Percentiles rank a stretch among this genome's conserved stretches.
Evolutionary conservation across 2,329 filamentous ascomycete genomes (phyloP).

Genomic region (Arthrobotrys pseudoclavata): DNA sequence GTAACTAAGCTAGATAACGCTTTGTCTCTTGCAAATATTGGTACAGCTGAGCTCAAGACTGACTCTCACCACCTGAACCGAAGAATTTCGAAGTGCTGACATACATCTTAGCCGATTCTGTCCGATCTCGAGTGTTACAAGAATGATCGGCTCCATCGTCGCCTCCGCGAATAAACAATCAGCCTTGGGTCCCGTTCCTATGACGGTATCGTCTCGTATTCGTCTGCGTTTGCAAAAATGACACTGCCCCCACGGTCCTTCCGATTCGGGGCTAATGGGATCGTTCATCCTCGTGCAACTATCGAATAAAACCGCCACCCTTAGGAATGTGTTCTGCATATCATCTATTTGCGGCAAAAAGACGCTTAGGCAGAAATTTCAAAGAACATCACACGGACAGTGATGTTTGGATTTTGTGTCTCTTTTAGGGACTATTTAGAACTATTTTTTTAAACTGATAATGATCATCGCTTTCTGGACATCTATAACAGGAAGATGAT

Average conservation of each 20-base stretch:
- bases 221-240: background rate
- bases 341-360: constrained; percentile 56
- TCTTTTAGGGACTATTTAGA: constrained; percentile 1
- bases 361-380: constrained; percentile 50
- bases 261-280: constrained; percentile 17
- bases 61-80: background rate
- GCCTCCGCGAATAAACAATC: background rate
- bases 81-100: background rate
- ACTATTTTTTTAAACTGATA: constrained; percentile 22
- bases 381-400: constrained; percentile 30
- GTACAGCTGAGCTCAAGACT: background rate
- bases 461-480: constrained; percentile 24
- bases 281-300: constrained; percentile 15
- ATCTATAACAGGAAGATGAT: constrained; percentile 34
- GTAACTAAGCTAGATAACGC: constrained; percentile 8
- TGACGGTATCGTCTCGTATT: constrained; percentile 35
- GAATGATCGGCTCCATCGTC: background rate
- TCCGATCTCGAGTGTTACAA: background rate
- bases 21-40: background rate
- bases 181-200: constrained; percentile 27
- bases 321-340: constrained; percentile 58
- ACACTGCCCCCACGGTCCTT: constrained; percentile 29
- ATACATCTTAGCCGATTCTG: background rate
- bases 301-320: constrained; percentile 30
- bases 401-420: constrained; percentile 17